Evolutionary conservation across 768 basidiomycete species (phyloP), one percentile per base, ranked within the genome.

Genomic region (Inosperma sp.): DNA sequence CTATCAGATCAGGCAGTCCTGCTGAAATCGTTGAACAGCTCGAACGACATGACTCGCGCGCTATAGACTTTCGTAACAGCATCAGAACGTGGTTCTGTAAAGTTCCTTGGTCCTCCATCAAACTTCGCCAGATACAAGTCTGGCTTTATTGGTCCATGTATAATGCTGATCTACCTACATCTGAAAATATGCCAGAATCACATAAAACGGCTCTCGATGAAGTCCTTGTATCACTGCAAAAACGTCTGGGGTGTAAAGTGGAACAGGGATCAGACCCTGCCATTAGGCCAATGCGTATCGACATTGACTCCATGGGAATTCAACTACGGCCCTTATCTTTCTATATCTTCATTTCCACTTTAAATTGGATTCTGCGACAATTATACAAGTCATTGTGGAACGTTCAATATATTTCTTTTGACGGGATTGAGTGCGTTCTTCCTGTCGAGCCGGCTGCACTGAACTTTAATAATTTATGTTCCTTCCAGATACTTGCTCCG

Each of bases 101-200:
- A 57, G 80, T 75, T 13, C 80, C 83, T 0, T 95, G 88, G 86
- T 83, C 83, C 0, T 71, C 77, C 10, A 77, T 95, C 51, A 80
- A 73, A 36, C 73, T 71, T 14, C 69, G 77, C 31, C 80, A 91
- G 62, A 69, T 90, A 49, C 74, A 74, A 34, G 72, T 78, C 52
- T 94, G 90, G 87, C 70, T 95, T 25, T 83, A 88, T 50, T 94
- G 92, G 91, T 77, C 81, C 19, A 83, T 88, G 60, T 93, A 83
- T 66, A 86, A 86, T 61, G 72, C 77, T 4, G 73, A 81, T 31
- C 70, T 88, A 26, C 83, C 84, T 13, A 61, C 77, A 5, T 62
- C 68, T 4, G 73, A 81, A 9, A 47, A 65, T 23, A 63, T 88
- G 14, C 67, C 81, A 2, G 64, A 70, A 9, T 53, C 68, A 3